Evolutionary conservation across 768 basidiomycete genomes (phyloP).

Genomic region (Serpula lacrymans): DNA sequence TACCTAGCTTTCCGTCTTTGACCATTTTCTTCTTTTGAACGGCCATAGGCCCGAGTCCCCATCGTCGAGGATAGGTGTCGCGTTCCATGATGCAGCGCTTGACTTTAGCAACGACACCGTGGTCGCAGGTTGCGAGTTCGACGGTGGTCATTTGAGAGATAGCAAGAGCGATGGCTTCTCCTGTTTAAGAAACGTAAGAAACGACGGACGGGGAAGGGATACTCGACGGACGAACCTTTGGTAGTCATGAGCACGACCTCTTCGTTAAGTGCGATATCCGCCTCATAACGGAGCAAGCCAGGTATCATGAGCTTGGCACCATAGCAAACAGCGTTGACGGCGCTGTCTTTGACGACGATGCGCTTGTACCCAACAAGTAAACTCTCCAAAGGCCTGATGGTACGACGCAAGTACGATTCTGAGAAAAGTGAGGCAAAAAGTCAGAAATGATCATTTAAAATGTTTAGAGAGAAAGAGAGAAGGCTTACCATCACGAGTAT

Average conservation of each 20-base stretch:
- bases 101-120: slow-evolving; percentile 98
- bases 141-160: slow-evolving; percentile 99
- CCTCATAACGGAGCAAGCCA: slow-evolving; percentile 93
- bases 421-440: slow-evolving; percentile 1
- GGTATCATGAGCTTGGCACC: slow-evolving; percentile 99
- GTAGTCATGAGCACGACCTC: slow-evolving; percentile 99
- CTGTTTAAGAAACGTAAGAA: slow-evolving; percentile 30
- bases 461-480: slow-evolving; percentile 1
- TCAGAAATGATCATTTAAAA: slow-evolving; percentile 11
- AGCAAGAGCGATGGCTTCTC: slow-evolving; percentile 91
- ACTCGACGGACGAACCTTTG: slow-evolving; percentile 58
- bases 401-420: slow-evolving; percentile 97
- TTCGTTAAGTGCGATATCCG: slow-evolving; percentile 90
- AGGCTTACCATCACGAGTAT: slow-evolving; percentile 87
- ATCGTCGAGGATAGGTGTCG: slow-evolving; percentile 95
- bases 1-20: slow-evolving; percentile 96
- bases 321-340: slow-evolving; percentile 98
- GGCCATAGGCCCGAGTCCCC: slow-evolving; percentile 98
- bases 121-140: slow-evolving; percentile 96
- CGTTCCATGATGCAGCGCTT: slow-evolving; percentile 99
- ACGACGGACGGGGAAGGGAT: background rate
- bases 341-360: slow-evolving; percentile 98
- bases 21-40: slow-evolving; percentile 97
- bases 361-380: slow-evolving; percentile 96
- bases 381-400: slow-evolving; percentile 91